These are phyloP conservation scores for Phialophora tarda DNA, from an alignment of 2,329 filamentous ascomycete species.

Conservation along the genomic window DNA sequence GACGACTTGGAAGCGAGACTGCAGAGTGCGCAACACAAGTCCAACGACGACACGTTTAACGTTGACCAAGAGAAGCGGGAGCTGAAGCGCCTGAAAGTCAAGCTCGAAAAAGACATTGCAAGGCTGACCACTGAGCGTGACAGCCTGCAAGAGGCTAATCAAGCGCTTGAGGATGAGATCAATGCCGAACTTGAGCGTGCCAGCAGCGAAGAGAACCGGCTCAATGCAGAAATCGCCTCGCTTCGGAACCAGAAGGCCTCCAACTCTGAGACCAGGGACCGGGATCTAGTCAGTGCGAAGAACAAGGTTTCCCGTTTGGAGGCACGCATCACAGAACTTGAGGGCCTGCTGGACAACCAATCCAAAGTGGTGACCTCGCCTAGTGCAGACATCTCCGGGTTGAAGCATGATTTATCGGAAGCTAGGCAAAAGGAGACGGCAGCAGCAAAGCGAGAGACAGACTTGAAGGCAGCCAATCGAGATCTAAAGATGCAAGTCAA, in stretches of 20 bases:
- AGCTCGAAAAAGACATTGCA: slow-evolving; percentile 70
- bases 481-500: slow-evolving; percentile 68
- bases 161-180: slow-evolving; percentile 66
- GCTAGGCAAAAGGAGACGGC: slow-evolving; percentile 71
- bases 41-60: slow-evolving; percentile 63
- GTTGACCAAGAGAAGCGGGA: slow-evolving; percentile 73
- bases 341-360: slow-evolving; percentile 61
- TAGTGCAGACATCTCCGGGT: slow-evolving; percentile 60
- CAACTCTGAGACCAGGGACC: slow-evolving; percentile 50
- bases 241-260: slow-evolving; percentile 58
- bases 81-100: slow-evolving; percentile 69
- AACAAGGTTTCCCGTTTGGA: slow-evolving; percentile 71
- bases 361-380: slow-evolving; percentile 49
- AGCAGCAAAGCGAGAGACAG: slow-evolving; percentile 67
- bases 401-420: slow-evolving; percentile 67
- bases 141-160: slow-evolving; percentile 61
- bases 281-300: slow-evolving; percentile 59
- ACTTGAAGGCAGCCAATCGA: slow-evolving; percentile 67
- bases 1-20: slow-evolving; percentile 70
- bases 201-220: slow-evolving; percentile 68
- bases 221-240: slow-evolving; percentile 55
- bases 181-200: slow-evolving; percentile 71
- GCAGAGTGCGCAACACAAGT: slow-evolving; percentile 57
- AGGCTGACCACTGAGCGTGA: slow-evolving; percentile 69
- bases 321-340: slow-evolving; percentile 57